Conservation (phyloP, 495 filamentous ascomycete genomes). For the Penicillium paradoxum region DNA sequence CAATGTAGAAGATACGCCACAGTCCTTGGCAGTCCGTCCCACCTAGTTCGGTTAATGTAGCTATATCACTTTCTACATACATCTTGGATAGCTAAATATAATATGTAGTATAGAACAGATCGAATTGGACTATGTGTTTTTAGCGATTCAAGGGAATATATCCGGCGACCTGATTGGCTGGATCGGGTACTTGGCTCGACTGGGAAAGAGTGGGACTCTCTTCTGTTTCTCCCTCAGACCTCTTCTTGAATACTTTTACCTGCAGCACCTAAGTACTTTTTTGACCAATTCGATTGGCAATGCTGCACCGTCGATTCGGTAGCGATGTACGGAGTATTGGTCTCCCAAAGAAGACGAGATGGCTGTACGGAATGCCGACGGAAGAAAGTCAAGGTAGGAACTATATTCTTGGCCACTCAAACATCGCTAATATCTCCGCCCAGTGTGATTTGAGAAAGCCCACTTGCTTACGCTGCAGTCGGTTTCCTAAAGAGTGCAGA, state of each 20-base stretch:
- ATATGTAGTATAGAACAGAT: too few species aligned
- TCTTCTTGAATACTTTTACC: neutral
- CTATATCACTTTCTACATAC: too few species aligned
- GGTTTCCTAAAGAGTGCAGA: conserved; percentile 24
- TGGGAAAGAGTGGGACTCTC: neutral
- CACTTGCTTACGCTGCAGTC: conserved; percentile 25
- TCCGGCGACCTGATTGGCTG: neutral
- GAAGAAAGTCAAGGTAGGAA: conserved; percentile 30
- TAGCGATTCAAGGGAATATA: too few species aligned
- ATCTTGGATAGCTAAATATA: too few species aligned
- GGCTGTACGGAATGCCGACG: conserved; percentile 33
- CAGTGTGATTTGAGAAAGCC: conserved; percentile 30
- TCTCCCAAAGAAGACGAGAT: conserved; percentile 22
- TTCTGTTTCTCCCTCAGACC: neutral
- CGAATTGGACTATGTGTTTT: too few species aligned
- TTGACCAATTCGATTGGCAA: neutral
- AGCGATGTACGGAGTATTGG: neutral
- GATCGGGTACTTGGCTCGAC: neutral
- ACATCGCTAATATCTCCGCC: neutral
- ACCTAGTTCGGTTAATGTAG: too few species aligned
- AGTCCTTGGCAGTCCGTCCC: too few species aligned
- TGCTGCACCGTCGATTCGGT: neutral
- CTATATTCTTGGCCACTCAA: neutral
- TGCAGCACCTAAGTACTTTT: neutral
- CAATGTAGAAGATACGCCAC: too few species aligned